phyloP scores from a whole-genome alignment of 1,139 yeast species.

The Geotrichum bryndzae region DNA sequence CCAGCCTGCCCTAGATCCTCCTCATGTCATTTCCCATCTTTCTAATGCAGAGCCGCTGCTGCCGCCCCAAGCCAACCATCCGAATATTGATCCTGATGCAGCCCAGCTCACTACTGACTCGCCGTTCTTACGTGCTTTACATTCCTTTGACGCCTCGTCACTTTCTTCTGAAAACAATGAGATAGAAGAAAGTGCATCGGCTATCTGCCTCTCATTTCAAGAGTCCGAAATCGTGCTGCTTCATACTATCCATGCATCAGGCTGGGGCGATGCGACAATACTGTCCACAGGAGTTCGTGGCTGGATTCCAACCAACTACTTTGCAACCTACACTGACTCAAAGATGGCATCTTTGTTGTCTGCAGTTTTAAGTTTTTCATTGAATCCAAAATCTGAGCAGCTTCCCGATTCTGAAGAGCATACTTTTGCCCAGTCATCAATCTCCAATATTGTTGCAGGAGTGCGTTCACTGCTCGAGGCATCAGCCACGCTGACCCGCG shows the following conservation, averaged over 20 bases:
- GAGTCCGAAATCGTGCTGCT: slow-evolving; percentile 79
- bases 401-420: slow-evolving; percentile 21
- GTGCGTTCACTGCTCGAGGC: slow-evolving; percentile 68
- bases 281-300: slow-evolving; percentile 70
- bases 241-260: slow-evolving; percentile 84
- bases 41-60: not conserved
- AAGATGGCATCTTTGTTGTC: slow-evolving; percentile 52
- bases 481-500: slow-evolving; percentile 80
- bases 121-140: slow-evolving; percentile 54
- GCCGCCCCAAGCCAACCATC: not conserved
- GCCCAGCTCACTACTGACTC: slow-evolving; percentile 13
- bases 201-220: slow-evolving; percentile 73
- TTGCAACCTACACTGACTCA: slow-evolving; percentile 48
- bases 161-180: slow-evolving; percentile 40
- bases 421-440: slow-evolving; percentile 37
- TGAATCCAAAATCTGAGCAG: slow-evolving; percentile 47
- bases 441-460: slow-evolving; percentile 72
- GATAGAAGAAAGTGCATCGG: slow-evolving; percentile 51
- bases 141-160: slow-evolving; percentile 68
- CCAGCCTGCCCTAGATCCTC: not conserved
- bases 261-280: slow-evolving; percentile 96
- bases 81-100: not conserved
- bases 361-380: slow-evolving; percentile 69
- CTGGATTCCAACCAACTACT: slow-evolving; percentile 96
- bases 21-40: not conserved